Evolutionary conservation across 2,329 filamentous ascomycete species (phyloP).

Genomic region (Fusarium gaditjirri): DNA sequence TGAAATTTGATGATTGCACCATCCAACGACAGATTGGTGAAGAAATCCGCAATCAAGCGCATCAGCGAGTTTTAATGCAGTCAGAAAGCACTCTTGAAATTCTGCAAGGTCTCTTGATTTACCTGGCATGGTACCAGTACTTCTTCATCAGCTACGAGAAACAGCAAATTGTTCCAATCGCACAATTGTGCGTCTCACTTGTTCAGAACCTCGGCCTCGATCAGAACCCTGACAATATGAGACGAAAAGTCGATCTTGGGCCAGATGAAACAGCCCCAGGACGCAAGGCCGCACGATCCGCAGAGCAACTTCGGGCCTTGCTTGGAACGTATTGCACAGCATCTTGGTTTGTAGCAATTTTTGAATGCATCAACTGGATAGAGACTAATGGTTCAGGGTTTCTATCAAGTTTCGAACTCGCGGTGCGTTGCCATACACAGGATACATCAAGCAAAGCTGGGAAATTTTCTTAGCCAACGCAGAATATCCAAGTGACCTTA

Average conservation of each 20-base stretch:
- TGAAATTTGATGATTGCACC: slow-evolving; percentile 14
- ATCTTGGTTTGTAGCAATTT: background rate
- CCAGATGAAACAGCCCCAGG: slow-evolving; percentile 6
- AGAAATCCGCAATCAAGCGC: background rate
- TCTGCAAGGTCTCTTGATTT: slow-evolving; percentile 1
- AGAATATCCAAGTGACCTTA: background rate
- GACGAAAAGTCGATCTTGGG: slow-evolving; percentile 15
- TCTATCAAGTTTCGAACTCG: slow-evolving; percentile 18
- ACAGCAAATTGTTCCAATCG: slow-evolving; percentile 9
- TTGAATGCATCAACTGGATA: accelerated
- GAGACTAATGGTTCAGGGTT: background rate
- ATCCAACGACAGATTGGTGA: slow-evolving; percentile 3
- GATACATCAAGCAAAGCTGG: slow-evolving; percentile 11
- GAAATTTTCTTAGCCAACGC: background rate
- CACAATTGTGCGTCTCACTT: slow-evolving; percentile 7
- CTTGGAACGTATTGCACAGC: slow-evolving; percentile 15
- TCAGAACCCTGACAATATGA: slow-evolving; percentile 9
- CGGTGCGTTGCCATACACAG: background rate
- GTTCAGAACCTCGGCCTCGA: slow-evolving; percentile 7
- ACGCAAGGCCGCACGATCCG: background rate
- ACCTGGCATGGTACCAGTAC: slow-evolving; percentile 19
- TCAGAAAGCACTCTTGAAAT: slow-evolving; percentile 15
- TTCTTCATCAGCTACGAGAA: slow-evolving; percentile 18
- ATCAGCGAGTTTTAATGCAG: slow-evolving; percentile 13
- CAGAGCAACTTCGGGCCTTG: slow-evolving; percentile 6